Evolutionary conservation across 768 basidiomycete genomes (phyloP), one percentile per base, ranked within the genome.

Genomic region (Leccinum boreale): DNA sequence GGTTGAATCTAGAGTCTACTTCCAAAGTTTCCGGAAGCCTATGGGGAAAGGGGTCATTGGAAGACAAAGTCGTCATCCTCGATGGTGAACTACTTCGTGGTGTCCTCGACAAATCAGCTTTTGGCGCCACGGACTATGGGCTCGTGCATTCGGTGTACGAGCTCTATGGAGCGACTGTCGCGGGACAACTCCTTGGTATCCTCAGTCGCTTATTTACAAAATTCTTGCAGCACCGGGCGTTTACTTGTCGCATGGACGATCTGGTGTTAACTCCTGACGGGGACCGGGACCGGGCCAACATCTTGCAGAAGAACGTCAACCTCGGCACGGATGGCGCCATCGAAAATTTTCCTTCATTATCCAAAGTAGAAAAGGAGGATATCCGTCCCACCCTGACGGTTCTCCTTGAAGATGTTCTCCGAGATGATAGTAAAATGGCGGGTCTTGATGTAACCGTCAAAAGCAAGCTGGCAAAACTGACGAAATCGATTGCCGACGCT

Each of bases 191-290:
- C 14, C 86, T 99, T 19, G 93, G 95, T 52, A 86, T 98, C 59
- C 85, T 98, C 58, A 92, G 92, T 70, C 87, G 97, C 54, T 77
- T 98, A 31, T 94, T 99, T 75, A 98, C 97, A 46, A 98, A 97
- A 70, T 98, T 92, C 75, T 79, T 99, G 54, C 96, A 98, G 66
- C 92, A 94, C 66, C 90, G 94, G 44, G 97, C 94, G 0, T 99
- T 99, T 75, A 94, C 95, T 3, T 99, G 97, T 75, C 86, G 97
- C 19, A 98, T 98, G 92, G 97, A 99, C 73, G 97, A 99, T 78
- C 80, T 99, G 45, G 86, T 90, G 52, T 79, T 99, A 50, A 98
- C 94, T 7, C 81, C 85, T 0, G 83, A 86, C 55, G 95, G 93
- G 21, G 89, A 98, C 70, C 70, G 72, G 46, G 79, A 79, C 56